Percentiles rank a stretch among this genome's conserved stretches.
Evolutionary conservation across 768 basidiomycete species (phyloP).

Genomic region (Candolleomyces eurysporus): DNA sequence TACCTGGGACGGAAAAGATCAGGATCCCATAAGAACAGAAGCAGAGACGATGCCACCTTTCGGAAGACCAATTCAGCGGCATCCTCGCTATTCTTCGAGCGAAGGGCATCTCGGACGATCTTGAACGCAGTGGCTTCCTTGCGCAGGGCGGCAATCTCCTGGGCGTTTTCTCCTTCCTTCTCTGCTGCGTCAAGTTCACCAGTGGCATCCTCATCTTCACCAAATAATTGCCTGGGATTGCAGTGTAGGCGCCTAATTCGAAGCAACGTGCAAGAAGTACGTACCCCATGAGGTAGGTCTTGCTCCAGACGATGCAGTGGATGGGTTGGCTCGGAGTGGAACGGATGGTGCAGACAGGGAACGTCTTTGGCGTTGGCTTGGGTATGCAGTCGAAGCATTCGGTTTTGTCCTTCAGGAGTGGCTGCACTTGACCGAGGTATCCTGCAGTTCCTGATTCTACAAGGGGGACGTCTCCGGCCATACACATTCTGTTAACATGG

Average conservation of each 20-base stretch:
- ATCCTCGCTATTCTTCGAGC: conserved; percentile 27
- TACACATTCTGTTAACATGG: conserved; percentile 98
- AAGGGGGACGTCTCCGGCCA: conserved; percentile 85
- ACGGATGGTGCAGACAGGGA: conserved; percentile 96
- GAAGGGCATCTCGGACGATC: conserved; percentile 62
- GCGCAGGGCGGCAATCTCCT: conserved; percentile 87
- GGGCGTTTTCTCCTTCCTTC: conserved; percentile 89
- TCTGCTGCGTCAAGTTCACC: conserved; percentile 90
- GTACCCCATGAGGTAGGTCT: conserved; percentile 91
- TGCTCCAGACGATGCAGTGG: conserved; percentile 99
- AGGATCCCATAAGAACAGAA: not conserved
- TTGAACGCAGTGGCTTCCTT: conserved; percentile 89
- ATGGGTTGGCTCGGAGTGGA: conserved; percentile 97
- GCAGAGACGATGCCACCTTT: conserved; percentile 53
- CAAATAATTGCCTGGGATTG: conserved; percentile 78
- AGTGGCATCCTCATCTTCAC: conserved; percentile 82
- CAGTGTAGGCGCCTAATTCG: conserved; percentile 2
- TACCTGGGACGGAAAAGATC: conserved; percentile 50
- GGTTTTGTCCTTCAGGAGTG: conserved; percentile 84
- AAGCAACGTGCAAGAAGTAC: conserved; percentile 22
- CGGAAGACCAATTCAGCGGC: conserved; percentile 77
- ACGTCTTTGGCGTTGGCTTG: conserved; percentile 90
- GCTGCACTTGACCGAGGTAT: conserved; percentile 96
- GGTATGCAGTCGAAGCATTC: conserved; percentile 98
- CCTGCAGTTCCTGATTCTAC: conserved; percentile 98